Conservation (phyloP, 805 yeast genomes). For the Wickerhamomyces canadensis region DNA sequence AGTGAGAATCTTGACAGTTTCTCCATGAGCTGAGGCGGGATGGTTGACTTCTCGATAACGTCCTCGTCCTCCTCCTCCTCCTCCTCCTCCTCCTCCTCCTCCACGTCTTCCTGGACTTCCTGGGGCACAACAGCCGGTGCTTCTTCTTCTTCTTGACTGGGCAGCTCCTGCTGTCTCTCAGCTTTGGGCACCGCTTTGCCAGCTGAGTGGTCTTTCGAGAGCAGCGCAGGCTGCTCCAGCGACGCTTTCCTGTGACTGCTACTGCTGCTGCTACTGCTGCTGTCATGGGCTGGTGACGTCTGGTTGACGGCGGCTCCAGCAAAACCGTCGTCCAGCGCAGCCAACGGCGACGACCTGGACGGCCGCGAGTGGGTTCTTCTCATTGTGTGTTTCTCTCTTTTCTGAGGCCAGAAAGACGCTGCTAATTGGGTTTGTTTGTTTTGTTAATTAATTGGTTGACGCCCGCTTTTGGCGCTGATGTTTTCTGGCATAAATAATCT, state of each 20-base stretch:
- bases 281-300: no score
- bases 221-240: no score
- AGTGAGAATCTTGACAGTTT: constrained; percentile 55
- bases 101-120: not conserved
- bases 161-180: not conserved
- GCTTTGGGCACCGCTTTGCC: constrained; percentile 2
- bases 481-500: no score
- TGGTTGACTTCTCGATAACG: constrained; percentile 6
- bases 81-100: constrained; percentile 3
- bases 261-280: no score
- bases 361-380: not conserved
- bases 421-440: no score
- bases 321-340: not conserved
- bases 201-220: no score
- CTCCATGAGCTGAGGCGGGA: constrained; percentile 53
- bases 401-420: no score
- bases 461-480: no score
- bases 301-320: not conserved
- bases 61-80: constrained; percentile 1
- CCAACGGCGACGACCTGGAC: not conserved
- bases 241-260: not conserved
- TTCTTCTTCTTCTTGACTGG: no score
- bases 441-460: no score
- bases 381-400: no score
- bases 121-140: no score